Conservation (phyloP, 441 rosid genomes). For the Rhodomyrtus psidioides region DNA sequence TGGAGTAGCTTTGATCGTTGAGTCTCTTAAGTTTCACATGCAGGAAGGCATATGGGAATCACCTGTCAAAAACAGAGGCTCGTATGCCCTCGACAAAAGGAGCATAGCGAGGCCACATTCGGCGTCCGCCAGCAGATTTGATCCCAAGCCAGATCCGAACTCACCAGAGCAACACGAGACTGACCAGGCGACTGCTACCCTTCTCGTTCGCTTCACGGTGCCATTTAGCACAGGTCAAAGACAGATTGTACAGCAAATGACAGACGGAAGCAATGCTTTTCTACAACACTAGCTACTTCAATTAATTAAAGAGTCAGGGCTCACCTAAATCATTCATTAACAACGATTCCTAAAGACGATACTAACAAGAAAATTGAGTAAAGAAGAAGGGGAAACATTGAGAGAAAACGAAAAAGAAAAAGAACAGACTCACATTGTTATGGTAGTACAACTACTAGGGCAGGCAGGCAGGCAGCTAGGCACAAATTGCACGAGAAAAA, state of each 20-base stretch:
- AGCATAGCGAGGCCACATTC: neutral
- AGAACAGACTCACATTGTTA: neutral
- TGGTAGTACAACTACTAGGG: neutral
- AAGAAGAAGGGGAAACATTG: neutral
- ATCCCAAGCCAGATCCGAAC: neutral
- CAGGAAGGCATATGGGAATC: neutral
- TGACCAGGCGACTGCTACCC: neutral
- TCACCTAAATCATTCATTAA: neutral
- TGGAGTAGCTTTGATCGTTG: neutral
- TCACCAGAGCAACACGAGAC: neutral
- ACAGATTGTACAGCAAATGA: neutral
- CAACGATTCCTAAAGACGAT: neutral
- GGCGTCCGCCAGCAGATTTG: neutral
- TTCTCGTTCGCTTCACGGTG: neutral
- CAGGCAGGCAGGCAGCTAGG: neutral
- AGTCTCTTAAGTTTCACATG: neutral
- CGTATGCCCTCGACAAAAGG: neutral
- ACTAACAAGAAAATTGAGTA: neutral
- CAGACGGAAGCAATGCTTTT: neutral
- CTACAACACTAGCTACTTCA: neutral
- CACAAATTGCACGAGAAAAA: neutral
- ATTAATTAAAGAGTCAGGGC: neutral
- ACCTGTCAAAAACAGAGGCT: neutral
- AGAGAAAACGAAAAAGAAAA: neutral
- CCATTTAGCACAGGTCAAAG: neutral